Evolutionary conservation across 352 stramenopile genomes (phyloP).

Genomic region (Achlya hypogyna): DNA sequence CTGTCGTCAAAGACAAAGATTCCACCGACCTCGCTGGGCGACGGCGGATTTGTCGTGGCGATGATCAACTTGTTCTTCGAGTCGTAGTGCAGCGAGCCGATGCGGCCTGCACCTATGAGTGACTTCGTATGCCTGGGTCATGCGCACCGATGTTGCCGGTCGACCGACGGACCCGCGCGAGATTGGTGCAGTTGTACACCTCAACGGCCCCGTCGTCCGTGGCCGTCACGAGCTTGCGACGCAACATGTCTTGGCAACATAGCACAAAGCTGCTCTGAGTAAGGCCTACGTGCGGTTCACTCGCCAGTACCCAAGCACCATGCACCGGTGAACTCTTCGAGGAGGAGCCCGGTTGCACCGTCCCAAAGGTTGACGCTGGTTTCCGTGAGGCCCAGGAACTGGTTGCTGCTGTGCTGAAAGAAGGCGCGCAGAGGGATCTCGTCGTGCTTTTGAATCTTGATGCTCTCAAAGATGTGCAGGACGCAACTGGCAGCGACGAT

Average conservation of each 20-base stretch:
- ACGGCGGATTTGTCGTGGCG: constrained; percentile 12
- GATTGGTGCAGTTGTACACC: constrained; percentile 66
- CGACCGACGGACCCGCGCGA: constrained; percentile 60
- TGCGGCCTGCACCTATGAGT: constrained; percentile 26
- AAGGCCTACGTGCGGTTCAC: constrained; percentile 10
- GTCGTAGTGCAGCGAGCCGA: constrained; percentile 59
- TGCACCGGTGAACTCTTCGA: constrained; percentile 43
- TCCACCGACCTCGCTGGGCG: constrained; percentile 33
- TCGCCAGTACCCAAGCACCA: not conserved
- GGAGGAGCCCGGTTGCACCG: constrained; percentile 38
- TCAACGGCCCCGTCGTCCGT: constrained; percentile 45
- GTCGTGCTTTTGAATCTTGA: constrained; percentile 53
- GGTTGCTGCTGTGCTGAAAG: constrained; percentile 58
- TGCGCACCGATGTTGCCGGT: constrained; percentile 17
- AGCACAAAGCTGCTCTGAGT: constrained; percentile 32
- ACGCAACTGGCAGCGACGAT: constrained; percentile 46
- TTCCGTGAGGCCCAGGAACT: constrained; percentile 52
- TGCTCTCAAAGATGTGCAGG: constrained; percentile 46
- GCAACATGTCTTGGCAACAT: constrained; percentile 44
- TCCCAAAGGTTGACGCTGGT: constrained; percentile 66
- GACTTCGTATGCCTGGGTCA: not conserved
- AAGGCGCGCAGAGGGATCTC: constrained; percentile 62
- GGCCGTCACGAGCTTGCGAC: constrained; percentile 51
- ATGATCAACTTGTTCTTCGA: constrained; percentile 68
- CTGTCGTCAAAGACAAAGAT: constrained; percentile 66